phyloP scores from a whole-genome alignment of 2,329 filamentous ascomycete genomes.

The Penicillium palitans region DNA sequence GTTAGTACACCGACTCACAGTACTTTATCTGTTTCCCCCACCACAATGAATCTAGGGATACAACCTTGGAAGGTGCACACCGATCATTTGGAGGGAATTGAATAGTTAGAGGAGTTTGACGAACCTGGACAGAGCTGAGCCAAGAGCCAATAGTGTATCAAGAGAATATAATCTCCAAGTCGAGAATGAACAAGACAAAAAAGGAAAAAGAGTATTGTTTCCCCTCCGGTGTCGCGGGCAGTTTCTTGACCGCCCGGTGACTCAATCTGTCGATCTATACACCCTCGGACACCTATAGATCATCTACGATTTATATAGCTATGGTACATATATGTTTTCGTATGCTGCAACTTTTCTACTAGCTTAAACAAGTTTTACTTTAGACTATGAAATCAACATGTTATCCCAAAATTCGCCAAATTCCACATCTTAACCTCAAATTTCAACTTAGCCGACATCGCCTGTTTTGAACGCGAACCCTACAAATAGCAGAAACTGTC shows the following conservation, averaged over 20 bases:
- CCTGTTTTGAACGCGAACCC: neutral
- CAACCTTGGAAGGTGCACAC: neutral
- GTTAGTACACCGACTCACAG: slow-evolving; percentile 16
- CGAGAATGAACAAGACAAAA: slow-evolving; percentile 1
- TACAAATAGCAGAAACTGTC: neutral
- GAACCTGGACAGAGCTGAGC: neutral
- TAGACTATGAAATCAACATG: neutral
- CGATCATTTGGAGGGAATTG: neutral
- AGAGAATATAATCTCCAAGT: neutral
- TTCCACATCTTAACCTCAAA: neutral
- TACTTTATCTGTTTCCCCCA: slow-evolving; percentile 12
- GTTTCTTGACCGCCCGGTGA: slow-evolving; percentile 25
- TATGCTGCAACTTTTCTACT: neutral
- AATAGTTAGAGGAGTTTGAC: neutral
- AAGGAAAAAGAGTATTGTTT: slow-evolving; percentile 19
- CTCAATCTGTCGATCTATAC: slow-evolving; percentile 15
- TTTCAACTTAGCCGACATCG: slow-evolving; percentile 1
- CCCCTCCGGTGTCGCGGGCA: slow-evolving; percentile 26
- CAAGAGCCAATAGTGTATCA: neutral
- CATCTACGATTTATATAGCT: neutral
- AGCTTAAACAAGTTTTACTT: neutral
- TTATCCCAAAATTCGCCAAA: neutral
- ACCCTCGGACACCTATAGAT: neutral
- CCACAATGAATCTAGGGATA: slow-evolving; percentile 18
- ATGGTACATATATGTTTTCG: neutral